A percentile compares a stretch with the other conserved stretches of the same genome.
phyloP scores from a whole-genome alignment of 2,329 filamentous ascomycete species.

The Trichothecium roseum region DNA sequence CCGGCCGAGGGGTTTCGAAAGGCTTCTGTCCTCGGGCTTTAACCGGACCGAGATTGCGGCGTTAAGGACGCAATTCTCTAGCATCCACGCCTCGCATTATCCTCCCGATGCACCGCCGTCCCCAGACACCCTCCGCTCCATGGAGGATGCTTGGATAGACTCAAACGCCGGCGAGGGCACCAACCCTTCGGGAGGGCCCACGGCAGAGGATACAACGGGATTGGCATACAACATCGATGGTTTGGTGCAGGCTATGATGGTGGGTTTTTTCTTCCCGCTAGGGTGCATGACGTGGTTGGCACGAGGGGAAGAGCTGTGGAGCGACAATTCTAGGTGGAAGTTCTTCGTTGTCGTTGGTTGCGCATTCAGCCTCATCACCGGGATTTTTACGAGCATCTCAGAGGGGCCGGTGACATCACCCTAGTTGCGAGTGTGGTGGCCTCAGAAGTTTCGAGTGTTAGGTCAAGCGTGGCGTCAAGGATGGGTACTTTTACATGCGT shows the following conservation, averaged over 20 bases:
- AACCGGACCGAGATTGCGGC: slow-evolving; percentile 72
- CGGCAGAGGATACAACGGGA: slow-evolving; percentile 36
- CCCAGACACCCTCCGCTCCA: slow-evolving; percentile 59
- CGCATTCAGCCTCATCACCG: slow-evolving; percentile 67
- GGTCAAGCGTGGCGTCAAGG: neutral
- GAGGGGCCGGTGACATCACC: slow-evolving; percentile 24
- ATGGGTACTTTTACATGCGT: neutral
- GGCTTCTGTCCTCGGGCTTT: slow-evolving; percentile 73
- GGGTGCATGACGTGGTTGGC: slow-evolving; percentile 79
- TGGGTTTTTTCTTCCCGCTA: slow-evolving; percentile 92
- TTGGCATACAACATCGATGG: slow-evolving; percentile 59
- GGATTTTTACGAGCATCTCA: slow-evolving; percentile 46
- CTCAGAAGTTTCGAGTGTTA: neutral
- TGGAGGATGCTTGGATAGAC: slow-evolving; percentile 92
- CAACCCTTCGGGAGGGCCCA: slow-evolving; percentile 23
- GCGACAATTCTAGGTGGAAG: slow-evolving; percentile 55
- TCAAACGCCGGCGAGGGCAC: slow-evolving; percentile 31
- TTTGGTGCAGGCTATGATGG: slow-evolving; percentile 76
- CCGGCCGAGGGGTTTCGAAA: slow-evolving; percentile 67
- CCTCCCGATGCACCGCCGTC: slow-evolving; percentile 85
- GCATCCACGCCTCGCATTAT: slow-evolving; percentile 70
- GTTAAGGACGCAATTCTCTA: slow-evolving; percentile 78
- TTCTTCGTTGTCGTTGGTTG: slow-evolving; percentile 82
- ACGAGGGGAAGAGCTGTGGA: slow-evolving; percentile 80
- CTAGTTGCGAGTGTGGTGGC: slow-evolving; percentile 8